Evolutionary conservation across 2,329 filamentous ascomycete genomes (phyloP).

Genomic region (Aspergillus sergii): DNA sequence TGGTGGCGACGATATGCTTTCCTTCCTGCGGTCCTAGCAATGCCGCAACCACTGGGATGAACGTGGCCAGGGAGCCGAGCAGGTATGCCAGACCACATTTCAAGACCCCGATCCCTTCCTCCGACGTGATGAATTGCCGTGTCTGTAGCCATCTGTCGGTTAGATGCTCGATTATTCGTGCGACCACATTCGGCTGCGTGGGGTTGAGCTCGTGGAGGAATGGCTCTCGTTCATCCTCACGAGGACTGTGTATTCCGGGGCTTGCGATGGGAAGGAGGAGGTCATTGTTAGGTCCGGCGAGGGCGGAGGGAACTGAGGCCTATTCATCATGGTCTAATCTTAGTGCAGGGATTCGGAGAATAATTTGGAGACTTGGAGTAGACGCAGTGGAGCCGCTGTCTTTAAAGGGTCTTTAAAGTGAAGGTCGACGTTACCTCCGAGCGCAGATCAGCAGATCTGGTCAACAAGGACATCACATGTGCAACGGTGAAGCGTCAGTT

Average conservation of each 20-base stretch:
- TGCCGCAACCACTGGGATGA: conserved; percentile 71
- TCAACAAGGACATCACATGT: background rate
- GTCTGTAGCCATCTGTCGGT: conserved; percentile 23
- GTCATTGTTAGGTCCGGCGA: background rate
- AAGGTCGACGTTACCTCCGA: background rate
- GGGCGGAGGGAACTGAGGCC: background rate
- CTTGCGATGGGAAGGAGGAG: background rate
- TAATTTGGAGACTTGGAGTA: background rate
- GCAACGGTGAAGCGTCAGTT: background rate
- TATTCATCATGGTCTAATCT: background rate
- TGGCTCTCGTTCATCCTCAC: background rate
- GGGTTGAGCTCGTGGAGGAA: background rate
- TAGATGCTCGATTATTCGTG: background rate
- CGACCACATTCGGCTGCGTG: background rate
- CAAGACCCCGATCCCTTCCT: conserved; percentile 75
- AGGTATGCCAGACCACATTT: conserved; percentile 92
- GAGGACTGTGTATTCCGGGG: background rate
- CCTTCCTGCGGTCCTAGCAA: conserved; percentile 83
- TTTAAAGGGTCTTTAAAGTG: background rate
- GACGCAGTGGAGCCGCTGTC: background rate
- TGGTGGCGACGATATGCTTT: conserved; percentile 90
- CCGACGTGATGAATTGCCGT: conserved; percentile 67
- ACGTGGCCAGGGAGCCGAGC: conserved; percentile 82
- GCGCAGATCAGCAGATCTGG: background rate
- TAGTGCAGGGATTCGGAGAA: background rate